Conservation (phyloP, 495 filamentous ascomycete genomes). For the Xylaria flabelliformis region DNA sequence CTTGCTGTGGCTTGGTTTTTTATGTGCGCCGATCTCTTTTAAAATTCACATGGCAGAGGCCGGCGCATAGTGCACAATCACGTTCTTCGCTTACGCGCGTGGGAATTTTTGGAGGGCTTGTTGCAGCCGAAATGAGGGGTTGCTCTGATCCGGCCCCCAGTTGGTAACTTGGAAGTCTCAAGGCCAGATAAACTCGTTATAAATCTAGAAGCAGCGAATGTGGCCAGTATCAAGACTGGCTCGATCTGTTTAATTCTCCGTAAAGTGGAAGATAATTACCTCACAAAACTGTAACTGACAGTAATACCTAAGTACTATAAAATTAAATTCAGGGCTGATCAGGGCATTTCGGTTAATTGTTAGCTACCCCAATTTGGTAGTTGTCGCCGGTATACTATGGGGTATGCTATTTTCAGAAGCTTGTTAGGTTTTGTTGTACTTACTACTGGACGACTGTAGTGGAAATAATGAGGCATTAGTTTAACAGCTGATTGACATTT, state of each 20-base stretch:
- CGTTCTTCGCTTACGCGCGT: slow-evolving; percentile 8
- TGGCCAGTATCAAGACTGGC: neutral
- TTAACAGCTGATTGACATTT: slow-evolving; percentile 17
- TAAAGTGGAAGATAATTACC: neutral
- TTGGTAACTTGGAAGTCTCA: slow-evolving; percentile 2
- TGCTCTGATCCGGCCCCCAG: slow-evolving; percentile 10
- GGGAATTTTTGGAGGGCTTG: neutral
- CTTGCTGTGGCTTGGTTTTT: slow-evolving; percentile 5
- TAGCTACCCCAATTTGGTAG: neutral
- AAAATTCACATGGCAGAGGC: slow-evolving; percentile 22
- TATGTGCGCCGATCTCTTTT: slow-evolving; percentile 15
- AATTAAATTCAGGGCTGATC: slow-evolving; percentile 21
- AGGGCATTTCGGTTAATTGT: slow-evolving; percentile 25
- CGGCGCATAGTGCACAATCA: neutral
- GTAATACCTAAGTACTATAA: neutral
- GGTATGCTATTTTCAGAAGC: slow-evolving; percentile 21
- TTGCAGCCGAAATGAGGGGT: slow-evolving; percentile 21
- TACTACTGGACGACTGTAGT: neutral
- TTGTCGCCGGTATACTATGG: neutral
- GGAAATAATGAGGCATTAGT: slow-evolving; percentile 7
- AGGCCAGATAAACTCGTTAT: neutral
- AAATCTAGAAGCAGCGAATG: neutral
- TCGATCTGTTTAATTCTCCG: neutral
- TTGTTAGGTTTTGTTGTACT: neutral
- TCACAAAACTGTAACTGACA: neutral